Percentiles rank a stretch among this genome's conserved stretches.
phyloP scores from a whole-genome alignment of 2,329 filamentous ascomycete species.

The Xylariaceae sp. region DNA sequence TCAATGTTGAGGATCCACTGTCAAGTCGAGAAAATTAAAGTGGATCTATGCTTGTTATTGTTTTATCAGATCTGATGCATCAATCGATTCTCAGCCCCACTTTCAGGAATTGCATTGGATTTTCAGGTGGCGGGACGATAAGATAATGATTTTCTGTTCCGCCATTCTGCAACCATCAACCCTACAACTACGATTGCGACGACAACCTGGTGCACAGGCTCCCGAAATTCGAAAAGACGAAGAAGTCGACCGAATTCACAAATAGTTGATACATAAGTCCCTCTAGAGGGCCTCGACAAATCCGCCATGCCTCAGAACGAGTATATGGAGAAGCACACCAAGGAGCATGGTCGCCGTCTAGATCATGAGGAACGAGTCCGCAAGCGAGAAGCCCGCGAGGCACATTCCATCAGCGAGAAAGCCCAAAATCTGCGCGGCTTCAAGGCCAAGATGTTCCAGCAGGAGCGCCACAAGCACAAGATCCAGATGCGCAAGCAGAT shows the following conservation, averaged over 20 bases:
- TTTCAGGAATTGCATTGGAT: slow-evolving; percentile 7
- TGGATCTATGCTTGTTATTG: slow-evolving; percentile 16
- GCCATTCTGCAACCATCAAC: background rate
- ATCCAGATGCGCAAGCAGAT: slow-evolving; percentile 96
- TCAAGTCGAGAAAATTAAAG: slow-evolving; percentile 20
- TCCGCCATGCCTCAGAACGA: slow-evolving; percentile 66
- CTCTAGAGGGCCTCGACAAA: slow-evolving; percentile 26
- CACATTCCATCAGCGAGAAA: slow-evolving; percentile 81
- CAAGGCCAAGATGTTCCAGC: slow-evolving; percentile 70
- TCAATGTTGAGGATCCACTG: slow-evolving; percentile 3
- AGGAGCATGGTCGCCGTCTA: slow-evolving; percentile 28
- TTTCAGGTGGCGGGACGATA: background rate
- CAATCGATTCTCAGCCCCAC: background rate
- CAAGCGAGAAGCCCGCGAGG: slow-evolving; percentile 84
- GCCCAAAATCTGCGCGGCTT: slow-evolving; percentile 91
- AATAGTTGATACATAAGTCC: no score
- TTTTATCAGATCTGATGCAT: background rate
- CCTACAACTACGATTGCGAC: background rate
- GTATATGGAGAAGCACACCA: slow-evolving; percentile 35
- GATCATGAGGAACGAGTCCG: slow-evolving; percentile 68
- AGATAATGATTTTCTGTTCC: background rate
- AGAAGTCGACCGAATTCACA: no score
- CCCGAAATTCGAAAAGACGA: no score
- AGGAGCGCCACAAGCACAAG: slow-evolving; percentile 95
- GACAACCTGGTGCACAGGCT: background rate